Percentiles rank a stretch among this genome's conserved stretches.
These are phyloP conservation scores for Alternaria ethzedia DNA, from an alignment of 2,329 filamentous ascomycete genomes.

Conservation along the genomic window DNA sequence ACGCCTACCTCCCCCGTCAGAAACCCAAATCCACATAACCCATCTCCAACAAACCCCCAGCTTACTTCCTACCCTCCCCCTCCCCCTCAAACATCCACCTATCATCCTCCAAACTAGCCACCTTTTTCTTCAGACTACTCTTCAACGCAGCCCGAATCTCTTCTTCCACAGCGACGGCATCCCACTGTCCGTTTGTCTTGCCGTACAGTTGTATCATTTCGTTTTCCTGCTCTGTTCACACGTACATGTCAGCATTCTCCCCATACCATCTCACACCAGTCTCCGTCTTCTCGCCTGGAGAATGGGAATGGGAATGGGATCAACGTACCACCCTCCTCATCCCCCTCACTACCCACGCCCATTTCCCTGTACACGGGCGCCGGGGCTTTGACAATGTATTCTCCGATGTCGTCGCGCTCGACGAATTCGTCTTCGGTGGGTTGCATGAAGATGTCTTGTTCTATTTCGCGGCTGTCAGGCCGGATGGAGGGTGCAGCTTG, in stretches of 20 bases:
- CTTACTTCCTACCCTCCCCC: conserved; percentile 21
- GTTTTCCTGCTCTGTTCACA: conserved; percentile 39
- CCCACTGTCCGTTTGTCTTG: conserved; percentile 39
- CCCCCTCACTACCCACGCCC: conserved; percentile 29
- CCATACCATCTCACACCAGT: neutral
- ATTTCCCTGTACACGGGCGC: conserved; percentile 32
- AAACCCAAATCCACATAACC: neutral
- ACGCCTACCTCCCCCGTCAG: no score
- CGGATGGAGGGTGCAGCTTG: conserved; percentile 25
- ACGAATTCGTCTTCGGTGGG: conserved; percentile 54
- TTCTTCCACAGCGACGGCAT: conserved; percentile 30
- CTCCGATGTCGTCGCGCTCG: conserved; percentile 56
- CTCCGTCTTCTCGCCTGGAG: neutral
- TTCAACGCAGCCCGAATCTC: conserved; percentile 59
- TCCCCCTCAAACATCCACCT: conserved; percentile 90
- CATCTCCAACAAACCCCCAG: neutral
- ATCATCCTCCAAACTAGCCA: conserved; percentile 77
- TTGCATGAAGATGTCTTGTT: conserved; percentile 25
- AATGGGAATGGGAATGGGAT: neutral
- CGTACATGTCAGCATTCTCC: neutral
- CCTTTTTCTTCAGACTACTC: conserved; percentile 73
- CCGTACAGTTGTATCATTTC: conserved; percentile 43
- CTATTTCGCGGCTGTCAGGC: conserved; percentile 20
- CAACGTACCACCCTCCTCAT: conserved; percentile 42
- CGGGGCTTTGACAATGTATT: conserved; percentile 51